Conservation (phyloP, 2,329 filamentous ascomycete genomes). For the Trichoderma oligosporum region DNA sequence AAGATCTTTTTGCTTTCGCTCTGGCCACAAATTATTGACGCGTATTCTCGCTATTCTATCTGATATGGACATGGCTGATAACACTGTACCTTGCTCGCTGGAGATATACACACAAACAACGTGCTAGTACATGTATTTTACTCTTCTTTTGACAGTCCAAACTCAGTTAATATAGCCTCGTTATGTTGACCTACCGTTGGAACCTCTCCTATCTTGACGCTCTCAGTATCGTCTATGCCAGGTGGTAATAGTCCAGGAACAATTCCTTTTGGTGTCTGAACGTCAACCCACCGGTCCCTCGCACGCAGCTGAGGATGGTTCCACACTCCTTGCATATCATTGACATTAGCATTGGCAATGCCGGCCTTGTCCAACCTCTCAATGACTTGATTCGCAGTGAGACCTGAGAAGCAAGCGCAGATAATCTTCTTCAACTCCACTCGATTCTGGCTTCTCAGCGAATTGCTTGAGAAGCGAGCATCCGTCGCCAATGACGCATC, state of each 20-base stretch:
- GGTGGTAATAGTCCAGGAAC: slow-evolving; percentile 50
- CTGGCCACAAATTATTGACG: neutral
- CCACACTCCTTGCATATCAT: slow-evolving; percentile 54
- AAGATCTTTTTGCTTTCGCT: neutral
- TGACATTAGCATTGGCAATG: slow-evolving; percentile 54
- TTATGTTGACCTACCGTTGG: slow-evolving; percentile 51
- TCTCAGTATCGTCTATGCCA: slow-evolving; percentile 32
- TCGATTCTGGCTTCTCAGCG: slow-evolving; percentile 44
- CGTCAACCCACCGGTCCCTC: slow-evolving; percentile 48
- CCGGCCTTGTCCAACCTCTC: slow-evolving; percentile 43
- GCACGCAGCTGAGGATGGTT: slow-evolving; percentile 50
- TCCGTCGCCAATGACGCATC: slow-evolving; percentile 42
- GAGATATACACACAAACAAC: neutral
- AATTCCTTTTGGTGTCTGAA: slow-evolving; percentile 44
- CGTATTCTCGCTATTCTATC: neutral
- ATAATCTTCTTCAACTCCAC: slow-evolving; percentile 45
- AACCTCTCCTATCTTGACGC: slow-evolving; percentile 42
- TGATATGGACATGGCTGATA: neutral
- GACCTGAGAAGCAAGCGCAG: slow-evolving; percentile 36
- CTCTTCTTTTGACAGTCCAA: neutral
- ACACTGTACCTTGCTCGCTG: neutral
- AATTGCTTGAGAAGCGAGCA: slow-evolving; percentile 46
- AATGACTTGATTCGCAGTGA: slow-evolving; percentile 40
- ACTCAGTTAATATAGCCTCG: slow-evolving; percentile 25
- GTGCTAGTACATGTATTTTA: neutral